Evolutionary conservation across 2,329 filamentous ascomycete species (phyloP).

Genomic region (Triangularia setosa): DNA sequence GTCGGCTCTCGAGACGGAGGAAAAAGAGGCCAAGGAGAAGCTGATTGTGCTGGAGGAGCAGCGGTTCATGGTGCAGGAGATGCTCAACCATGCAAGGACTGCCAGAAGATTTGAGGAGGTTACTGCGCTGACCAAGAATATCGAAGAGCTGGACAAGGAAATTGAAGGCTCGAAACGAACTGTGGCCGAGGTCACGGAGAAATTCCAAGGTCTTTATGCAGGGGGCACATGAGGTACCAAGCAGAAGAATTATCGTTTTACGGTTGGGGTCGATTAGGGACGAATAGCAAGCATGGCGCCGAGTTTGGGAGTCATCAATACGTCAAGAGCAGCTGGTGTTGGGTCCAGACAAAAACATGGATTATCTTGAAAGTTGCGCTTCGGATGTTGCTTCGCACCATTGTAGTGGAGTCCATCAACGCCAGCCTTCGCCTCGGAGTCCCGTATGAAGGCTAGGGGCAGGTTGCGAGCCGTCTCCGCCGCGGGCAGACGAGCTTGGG

Average conservation of each 20-base stretch:
- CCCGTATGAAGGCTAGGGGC: not conserved
- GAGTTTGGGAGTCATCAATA: not conserved
- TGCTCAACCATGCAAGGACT: constrained; percentile 74
- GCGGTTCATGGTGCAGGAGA: constrained; percentile 80
- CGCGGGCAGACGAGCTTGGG: not conserved
- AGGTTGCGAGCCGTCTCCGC: not conserved
- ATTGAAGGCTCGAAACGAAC: constrained; percentile 65
- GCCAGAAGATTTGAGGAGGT: constrained; percentile 84
- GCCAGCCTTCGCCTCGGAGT: not conserved
- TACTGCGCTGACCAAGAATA: constrained; percentile 69
- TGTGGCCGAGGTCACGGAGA: constrained; percentile 61
- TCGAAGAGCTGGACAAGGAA: constrained; percentile 77
- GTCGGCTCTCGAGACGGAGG: constrained; percentile 69
- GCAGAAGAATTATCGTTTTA: not conserved
- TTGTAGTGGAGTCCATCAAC: not conserved
- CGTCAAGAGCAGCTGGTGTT: not conserved
- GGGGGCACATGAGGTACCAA: constrained; percentile 20
- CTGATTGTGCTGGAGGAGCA: constrained; percentile 88
- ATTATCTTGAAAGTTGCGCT: not conserved
- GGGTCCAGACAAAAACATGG: not conserved
- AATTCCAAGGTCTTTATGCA: constrained; percentile 52
- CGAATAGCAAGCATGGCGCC: not conserved
- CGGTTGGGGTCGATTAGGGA: not conserved
- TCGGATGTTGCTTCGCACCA: not conserved
- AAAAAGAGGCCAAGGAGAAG: constrained; percentile 74